Conservation (phyloP, 2,329 filamentous ascomycete genomes). For the Penicillium sp. region DNA sequence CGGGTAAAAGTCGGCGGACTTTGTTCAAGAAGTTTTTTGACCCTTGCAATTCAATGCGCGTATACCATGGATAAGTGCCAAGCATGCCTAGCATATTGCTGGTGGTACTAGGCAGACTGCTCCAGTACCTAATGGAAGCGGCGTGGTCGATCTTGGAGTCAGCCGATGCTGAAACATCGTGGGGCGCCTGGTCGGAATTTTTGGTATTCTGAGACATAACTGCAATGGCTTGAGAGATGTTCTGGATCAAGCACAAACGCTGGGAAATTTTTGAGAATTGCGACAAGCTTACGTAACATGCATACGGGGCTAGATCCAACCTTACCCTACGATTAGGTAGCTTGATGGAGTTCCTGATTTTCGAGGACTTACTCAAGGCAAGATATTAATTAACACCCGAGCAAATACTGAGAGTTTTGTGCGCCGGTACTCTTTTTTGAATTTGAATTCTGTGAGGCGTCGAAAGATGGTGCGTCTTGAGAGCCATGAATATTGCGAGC, state of each 20-base stretch:
- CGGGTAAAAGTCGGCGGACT: conserved; percentile 49
- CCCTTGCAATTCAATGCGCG: conserved; percentile 69
- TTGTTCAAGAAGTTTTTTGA: conserved; percentile 70
- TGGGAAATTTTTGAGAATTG: neutral
- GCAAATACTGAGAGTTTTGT: no score
- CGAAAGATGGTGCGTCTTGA: no score
- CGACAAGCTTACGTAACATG: neutral
- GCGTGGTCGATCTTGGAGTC: conserved; percentile 37
- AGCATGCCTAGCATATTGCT: conserved; percentile 66
- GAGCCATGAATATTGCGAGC: no score
- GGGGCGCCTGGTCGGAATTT: neutral
- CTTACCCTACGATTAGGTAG: neutral
- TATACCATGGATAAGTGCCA: conserved; percentile 70
- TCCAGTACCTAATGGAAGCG: conserved; percentile 44
- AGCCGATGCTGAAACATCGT: neutral
- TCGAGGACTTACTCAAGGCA: no score
- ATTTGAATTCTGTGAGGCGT: no score
- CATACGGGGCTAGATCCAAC: neutral
- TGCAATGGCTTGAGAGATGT: neutral
- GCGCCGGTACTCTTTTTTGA: no score
- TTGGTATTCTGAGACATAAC: conserved; percentile 10
- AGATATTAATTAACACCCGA: no score
- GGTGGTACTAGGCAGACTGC: conserved; percentile 37
- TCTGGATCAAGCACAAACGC: neutral
- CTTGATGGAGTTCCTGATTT: neutral